Conservation (phyloP, 208 protist genomes). For the Phytomonas sp. region DNA sequence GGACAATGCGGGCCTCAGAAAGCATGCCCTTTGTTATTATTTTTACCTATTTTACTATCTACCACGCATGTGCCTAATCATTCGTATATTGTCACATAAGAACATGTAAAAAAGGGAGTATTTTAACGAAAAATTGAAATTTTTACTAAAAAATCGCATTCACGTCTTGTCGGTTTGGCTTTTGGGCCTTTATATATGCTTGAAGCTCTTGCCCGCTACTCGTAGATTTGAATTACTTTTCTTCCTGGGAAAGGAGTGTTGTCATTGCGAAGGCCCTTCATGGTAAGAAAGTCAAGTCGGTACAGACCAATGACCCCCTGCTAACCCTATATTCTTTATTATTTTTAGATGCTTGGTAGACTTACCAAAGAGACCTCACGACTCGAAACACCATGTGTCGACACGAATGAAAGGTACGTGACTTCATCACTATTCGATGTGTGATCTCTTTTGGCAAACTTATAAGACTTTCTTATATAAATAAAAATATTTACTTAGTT, state of each 20-base stretch:
- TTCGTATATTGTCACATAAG: not conserved
- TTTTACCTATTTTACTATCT: not conserved
- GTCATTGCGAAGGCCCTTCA: not conserved
- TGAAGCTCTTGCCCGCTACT: not conserved
- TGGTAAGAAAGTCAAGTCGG: not conserved
- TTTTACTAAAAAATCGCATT: slow-evolving; percentile 8
- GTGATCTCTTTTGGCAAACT: slow-evolving; percentile 5
- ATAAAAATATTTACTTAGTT: slow-evolving; percentile 8
- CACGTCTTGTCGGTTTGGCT: not conserved
- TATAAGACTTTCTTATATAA: slow-evolving; percentile 4
- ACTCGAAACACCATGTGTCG: slow-evolving; percentile 2
- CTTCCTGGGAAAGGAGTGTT: not conserved
- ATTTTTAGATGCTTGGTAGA: not conserved
- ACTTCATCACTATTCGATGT: not conserved
- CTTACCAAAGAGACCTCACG: not conserved
- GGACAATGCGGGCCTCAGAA: not conserved
- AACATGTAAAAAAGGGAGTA: not conserved
- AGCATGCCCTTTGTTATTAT: not conserved
- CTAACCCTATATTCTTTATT: not conserved
- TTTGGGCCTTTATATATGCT: not conserved
- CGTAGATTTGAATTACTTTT: not conserved
- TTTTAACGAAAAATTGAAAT: slow-evolving; percentile 3
- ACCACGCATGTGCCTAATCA: not conserved
- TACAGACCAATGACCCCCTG: not conserved
- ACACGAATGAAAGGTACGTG: not conserved